Base-by-base conservation (phyloP, 106 monocot genomes). In the Dioscorea zingiberensis region DNA sequence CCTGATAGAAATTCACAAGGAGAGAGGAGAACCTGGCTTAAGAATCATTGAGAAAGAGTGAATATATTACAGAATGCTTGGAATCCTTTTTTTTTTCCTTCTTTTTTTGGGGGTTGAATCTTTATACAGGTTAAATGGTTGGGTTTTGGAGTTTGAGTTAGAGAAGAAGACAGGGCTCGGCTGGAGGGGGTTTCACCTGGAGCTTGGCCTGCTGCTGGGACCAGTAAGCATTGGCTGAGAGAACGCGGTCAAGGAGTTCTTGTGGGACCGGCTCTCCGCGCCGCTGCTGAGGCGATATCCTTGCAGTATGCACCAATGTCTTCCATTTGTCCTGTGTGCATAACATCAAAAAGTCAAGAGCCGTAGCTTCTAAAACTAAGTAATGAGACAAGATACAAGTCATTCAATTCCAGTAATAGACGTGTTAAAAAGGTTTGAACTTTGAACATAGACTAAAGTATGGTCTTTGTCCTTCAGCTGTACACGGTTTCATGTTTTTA, bases 181-280 rank as follows among this genome's bases (percentile, higher is more conserved):
- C 46, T 22, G 55, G 26, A 44, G 63, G 25, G 25, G 30, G 59
- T 28, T 74, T 78, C 45, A 56, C 47, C 48, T 74, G 78, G 48
- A 72, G 63, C 71, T 72, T 78, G 58, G 71, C 70, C 48, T 78
- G 78, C 57, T 78, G 83, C 58, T 78, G 70, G 8, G 78, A 78
- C 83, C 83, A 83, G 51, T 75, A 83, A 23, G 71, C 71, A 28
- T 78, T 74, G 62, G 78, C 71, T 44, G 71, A 21, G 48, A 83
- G 83, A 21, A 83, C 83, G 12, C 83, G 70, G 64, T 83, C 75
- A 16, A 83, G 46, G 53, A 83, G 75, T 54, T 75, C 78, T 54
- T 83, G 83, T 5, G 83, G 83, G 18, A 83, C 83, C 29, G 83
- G 83, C 17, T 83, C 83, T 55, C 83, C 83, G 61, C 83, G 67